phyloP scores from a whole-genome alignment of 2,329 filamentous ascomycete genomes.

The Aspergillus sp. region DNA sequence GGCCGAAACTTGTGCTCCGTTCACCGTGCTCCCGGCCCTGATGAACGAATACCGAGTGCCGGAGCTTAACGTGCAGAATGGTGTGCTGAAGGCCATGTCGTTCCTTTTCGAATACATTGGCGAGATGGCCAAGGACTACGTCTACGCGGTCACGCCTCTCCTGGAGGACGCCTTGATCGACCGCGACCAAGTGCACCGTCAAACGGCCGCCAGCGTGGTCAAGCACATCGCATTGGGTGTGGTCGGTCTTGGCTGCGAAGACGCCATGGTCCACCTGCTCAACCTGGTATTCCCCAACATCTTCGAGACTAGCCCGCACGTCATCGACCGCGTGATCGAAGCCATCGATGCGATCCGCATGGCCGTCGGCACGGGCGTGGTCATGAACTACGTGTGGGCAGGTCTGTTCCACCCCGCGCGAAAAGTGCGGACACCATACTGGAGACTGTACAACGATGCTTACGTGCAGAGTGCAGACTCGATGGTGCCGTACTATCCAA shows the following conservation, averaged over 20 bases:
- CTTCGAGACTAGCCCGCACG: conserved; percentile 95
- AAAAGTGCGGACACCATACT: conserved; percentile 91
- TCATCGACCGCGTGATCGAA: conserved; percentile 96
- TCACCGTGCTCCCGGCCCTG: conserved; percentile 93
- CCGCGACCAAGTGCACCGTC: conserved; percentile 92
- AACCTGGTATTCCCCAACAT: conserved; percentile 95
- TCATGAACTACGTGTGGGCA: conserved; percentile 98
- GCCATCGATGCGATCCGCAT: conserved; percentile 93
- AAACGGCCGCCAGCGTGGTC: conserved; percentile 92
- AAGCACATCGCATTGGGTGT: conserved; percentile 97
- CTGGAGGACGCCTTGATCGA: conserved; percentile 97
- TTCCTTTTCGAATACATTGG: conserved; percentile 99
- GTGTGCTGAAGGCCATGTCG: conserved; percentile 90
- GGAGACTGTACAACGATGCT: conserved; percentile 92
- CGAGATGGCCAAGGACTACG: conserved; percentile 99
- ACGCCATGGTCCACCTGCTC: conserved; percentile 95
- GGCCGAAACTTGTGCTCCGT: conserved; percentile 94
- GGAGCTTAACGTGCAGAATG: conserved; percentile 97
- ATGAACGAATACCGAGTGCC: conserved; percentile 99
- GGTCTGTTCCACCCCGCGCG: conserved; percentile 93
- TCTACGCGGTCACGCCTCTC: conserved; percentile 92
- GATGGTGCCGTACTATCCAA: conserved; percentile 94
- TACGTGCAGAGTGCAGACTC: conserved; percentile 90
- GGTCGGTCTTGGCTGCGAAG: conserved; percentile 94
- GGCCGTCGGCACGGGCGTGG: conserved; percentile 81